A percentile compares a stretch with the other conserved stretches of the same genome.
phyloP scores from a whole-genome alignment of 2,329 filamentous ascomycete genomes.

The Geosmithia flava region DNA sequence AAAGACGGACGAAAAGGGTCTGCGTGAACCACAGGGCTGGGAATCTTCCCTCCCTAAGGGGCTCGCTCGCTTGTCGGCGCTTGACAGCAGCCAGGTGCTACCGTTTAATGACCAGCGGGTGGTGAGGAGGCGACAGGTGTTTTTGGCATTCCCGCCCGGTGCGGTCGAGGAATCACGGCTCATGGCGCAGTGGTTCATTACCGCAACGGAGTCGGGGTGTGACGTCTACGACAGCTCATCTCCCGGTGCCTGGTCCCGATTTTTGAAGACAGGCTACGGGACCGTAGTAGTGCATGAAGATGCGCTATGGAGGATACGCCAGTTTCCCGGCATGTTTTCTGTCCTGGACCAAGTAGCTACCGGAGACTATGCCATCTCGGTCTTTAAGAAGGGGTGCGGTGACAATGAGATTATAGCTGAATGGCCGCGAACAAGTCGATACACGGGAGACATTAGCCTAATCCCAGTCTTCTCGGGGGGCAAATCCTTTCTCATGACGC shows the following conservation, averaged over 20 bases:
- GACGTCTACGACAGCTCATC: conserved; percentile 26
- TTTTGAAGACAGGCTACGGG: conserved; percentile 17
- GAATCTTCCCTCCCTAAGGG: not conserved
- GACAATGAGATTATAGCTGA: not conserved
- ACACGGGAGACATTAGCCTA: conserved; percentile 11
- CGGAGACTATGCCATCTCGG: conserved; percentile 22
- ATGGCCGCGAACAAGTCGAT: not conserved
- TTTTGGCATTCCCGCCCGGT: conserved; percentile 33
- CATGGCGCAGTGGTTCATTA: conserved; percentile 25
- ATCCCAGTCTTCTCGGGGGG: conserved; percentile 17
- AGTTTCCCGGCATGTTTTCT: conserved; percentile 22
- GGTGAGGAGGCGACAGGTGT: conserved; percentile 19
- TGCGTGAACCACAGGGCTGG: not conserved
- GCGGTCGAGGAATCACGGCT: conserved; percentile 19
- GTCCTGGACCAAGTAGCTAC: conserved; percentile 16
- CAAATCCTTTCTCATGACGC: conserved; percentile 23
- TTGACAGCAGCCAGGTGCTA: not conserved
- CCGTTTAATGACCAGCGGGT: not conserved
- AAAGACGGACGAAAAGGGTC: not conserved
- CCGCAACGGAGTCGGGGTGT: conserved; percentile 20
- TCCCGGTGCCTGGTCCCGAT: conserved; percentile 34
- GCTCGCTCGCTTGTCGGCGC: not conserved
- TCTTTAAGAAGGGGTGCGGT: conserved; percentile 14
- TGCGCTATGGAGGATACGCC: conserved; percentile 20
- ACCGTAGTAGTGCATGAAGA: conserved; percentile 33